Conservation (phyloP, 345 rosid genomes). For the Streptanthus diversifolius region DNA sequence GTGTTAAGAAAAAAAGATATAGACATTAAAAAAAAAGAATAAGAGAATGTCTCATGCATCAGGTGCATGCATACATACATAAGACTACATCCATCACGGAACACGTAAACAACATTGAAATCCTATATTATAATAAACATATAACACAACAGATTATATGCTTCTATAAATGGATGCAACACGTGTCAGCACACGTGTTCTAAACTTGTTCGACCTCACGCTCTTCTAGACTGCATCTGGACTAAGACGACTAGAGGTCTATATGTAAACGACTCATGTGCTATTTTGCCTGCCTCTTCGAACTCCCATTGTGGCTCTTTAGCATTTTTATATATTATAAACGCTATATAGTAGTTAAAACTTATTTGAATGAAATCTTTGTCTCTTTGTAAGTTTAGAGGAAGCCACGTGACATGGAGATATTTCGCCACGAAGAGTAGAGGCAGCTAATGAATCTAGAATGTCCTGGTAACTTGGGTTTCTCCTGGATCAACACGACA, state of each 20-base stretch:
- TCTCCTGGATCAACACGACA: conserved; percentile 25
- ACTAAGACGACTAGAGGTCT: conserved; percentile 8
- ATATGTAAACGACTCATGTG: conserved; percentile 6
- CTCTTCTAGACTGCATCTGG: conserved; percentile 21
- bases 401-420: conserved; percentile 11
- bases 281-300: conserved; percentile 23
- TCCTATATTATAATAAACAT: neutral
- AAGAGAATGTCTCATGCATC: conserved; percentile 11
- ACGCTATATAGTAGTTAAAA: neutral
- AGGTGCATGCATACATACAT: conserved; percentile 13
- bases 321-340: neutral
- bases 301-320: conserved; percentile 7
- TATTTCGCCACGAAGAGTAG: conserved; percentile 19
- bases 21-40: neutral
- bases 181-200: conserved; percentile 15
- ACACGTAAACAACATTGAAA: conserved; percentile 7
- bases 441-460: conserved; percentile 26
- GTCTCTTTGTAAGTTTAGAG: conserved; percentile 11
- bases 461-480: conserved; percentile 24
- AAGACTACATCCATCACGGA: conserved; percentile 16
- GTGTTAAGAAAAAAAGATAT: too few species aligned
- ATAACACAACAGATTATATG: conserved; percentile 6
- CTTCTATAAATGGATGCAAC: neutral
- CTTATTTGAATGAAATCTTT: conserved; percentile 26
- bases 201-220: conserved; percentile 23